Evolutionary conservation across 2,329 filamentous ascomycete species (phyloP).

Genomic region (Blastomyces gilchristii): DNA sequence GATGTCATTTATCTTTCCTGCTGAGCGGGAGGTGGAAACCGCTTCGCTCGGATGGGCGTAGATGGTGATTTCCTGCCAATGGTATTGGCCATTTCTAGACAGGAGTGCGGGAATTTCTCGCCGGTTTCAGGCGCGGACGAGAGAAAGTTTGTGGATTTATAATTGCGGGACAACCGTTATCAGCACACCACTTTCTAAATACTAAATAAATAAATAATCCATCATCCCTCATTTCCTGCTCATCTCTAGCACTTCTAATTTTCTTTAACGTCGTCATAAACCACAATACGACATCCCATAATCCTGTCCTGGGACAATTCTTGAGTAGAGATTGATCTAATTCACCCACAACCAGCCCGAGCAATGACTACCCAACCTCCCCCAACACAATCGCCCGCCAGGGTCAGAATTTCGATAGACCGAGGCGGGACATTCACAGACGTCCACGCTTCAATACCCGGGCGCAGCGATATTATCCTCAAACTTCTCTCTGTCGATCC

Average conservation of each 20-base stretch:
- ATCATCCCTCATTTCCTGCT: neutral
- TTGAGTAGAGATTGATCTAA: neutral
- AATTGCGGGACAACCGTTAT: neutral
- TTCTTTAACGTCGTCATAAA: neutral
- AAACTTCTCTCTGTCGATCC: slow-evolving; percentile 26
- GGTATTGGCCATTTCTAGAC: neutral
- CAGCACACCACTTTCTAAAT: neutral
- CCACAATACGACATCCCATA: neutral
- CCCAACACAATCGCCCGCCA: neutral
- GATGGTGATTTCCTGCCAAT: neutral
- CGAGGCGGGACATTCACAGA: slow-evolving; percentile 37
- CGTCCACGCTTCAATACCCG: slow-evolving; percentile 20
- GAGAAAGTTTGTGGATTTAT: neutral
- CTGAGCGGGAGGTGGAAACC: neutral
- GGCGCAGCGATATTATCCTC: slow-evolving; percentile 20
- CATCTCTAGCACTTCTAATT: neutral
- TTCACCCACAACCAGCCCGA: neutral
- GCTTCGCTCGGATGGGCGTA: neutral
- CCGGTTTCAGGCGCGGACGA: neutral
- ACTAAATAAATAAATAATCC: neutral
- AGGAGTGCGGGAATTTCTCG: neutral
- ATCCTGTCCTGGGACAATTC: neutral
- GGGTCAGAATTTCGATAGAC: slow-evolving; percentile 15
- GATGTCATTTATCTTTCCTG: neutral
- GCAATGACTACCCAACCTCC: neutral